Conservation (phyloP, 495 filamentous ascomycete species). For the Penicillium herquei region DNA sequence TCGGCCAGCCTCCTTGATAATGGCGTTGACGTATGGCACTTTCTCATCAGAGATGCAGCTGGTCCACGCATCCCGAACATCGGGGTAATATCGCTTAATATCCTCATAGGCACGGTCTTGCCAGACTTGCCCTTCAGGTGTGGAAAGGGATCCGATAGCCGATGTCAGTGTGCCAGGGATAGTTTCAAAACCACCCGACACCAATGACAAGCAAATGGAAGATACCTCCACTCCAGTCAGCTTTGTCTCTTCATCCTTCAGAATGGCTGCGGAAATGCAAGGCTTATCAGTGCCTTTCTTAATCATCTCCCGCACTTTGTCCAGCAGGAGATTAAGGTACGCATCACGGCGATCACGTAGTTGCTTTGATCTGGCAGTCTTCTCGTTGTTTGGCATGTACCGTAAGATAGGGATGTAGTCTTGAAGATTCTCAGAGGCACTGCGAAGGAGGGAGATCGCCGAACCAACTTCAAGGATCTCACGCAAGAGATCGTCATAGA, state of each 20-base stretch:
- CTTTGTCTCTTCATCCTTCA: conserved; percentile 51
- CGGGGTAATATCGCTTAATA: conserved; percentile 49
- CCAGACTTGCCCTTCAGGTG: conserved; percentile 45
- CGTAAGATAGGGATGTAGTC: conserved; percentile 50
- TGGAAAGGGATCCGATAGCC: conserved; percentile 47
- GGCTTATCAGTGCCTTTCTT: conserved; percentile 51
- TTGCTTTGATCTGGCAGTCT: conserved; percentile 44
- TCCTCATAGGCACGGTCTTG: conserved; percentile 54
- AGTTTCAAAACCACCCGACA: conserved; percentile 54
- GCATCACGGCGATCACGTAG: conserved; percentile 44
- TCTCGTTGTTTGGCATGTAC: conserved; percentile 49
- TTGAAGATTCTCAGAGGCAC: conserved; percentile 50
- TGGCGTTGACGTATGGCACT: conserved; percentile 46
- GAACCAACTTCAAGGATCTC: conserved; percentile 52
- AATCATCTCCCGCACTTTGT: conserved; percentile 48
- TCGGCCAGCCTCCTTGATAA: conserved; percentile 53
- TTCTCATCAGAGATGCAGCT: conserved; percentile 46
- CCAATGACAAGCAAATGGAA: conserved; percentile 49
- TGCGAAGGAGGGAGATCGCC: conserved; percentile 47
- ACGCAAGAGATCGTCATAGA: conserved; percentile 46
- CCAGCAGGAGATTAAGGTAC: conserved; percentile 46
- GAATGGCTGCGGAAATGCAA: conserved; percentile 49
- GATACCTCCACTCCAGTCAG: conserved; percentile 48
- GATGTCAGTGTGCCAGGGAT: conserved; percentile 50
- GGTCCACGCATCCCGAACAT: conserved; percentile 48